These are phyloP conservation scores for Camellia lanceoleosa DNA, from an alignment of 148 eudicot species.

Conservation along the genomic window DNA sequence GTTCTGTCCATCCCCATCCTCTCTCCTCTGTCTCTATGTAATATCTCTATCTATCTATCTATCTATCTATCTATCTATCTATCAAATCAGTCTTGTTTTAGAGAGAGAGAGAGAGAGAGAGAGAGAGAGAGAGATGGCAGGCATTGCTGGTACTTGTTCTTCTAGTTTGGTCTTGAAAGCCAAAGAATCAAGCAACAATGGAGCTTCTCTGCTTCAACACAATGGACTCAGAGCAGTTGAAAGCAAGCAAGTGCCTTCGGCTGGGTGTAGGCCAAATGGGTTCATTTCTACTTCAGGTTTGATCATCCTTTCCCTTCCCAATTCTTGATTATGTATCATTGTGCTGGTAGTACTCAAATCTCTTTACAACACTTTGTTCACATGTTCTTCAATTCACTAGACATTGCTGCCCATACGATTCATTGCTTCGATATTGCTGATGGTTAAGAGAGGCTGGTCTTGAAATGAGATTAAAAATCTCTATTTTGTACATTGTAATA, in stretches of 20 bases:
- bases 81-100: background rate
- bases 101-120: background rate
- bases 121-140: conserved; percentile 16
- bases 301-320: background rate
- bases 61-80: background rate
- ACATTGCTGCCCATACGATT: background rate
- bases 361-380: background rate
- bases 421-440: background rate
- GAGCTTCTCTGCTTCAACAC: conserved; percentile 27
- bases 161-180: conserved; percentile 27
- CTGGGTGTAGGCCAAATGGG: conserved; percentile 22
- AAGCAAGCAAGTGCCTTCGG: conserved; percentile 18
- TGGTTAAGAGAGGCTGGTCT: background rate
- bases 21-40: background rate
- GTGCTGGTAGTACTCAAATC: no score
- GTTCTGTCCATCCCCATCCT: background rate
- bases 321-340: background rate
- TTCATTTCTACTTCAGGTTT: conserved; percentile 29
- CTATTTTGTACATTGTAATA: background rate
- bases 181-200: conserved; percentile 23
- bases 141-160: conserved; percentile 25
- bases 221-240: conserved; percentile 30
- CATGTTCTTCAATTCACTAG: background rate
- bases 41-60: background rate
- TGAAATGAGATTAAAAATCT: background rate